Conservation (phyloP, 2,329 filamentous ascomycete genomes). For the Lasiodiplodia gonubiensis region DNA sequence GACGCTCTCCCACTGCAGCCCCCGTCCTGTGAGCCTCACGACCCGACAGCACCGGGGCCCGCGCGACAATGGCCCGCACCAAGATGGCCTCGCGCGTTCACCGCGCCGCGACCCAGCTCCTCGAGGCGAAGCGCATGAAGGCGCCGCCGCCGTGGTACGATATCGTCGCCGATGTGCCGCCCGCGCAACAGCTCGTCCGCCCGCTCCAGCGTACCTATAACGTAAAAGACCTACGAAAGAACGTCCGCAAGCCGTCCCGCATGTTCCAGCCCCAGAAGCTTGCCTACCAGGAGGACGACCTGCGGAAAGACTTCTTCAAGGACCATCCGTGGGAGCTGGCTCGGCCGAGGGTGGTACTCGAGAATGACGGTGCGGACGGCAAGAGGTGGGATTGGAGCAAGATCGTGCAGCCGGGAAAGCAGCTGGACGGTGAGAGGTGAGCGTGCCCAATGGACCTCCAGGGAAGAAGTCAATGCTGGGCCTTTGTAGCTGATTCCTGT, state of each 20-base stretch:
- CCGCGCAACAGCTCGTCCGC: constrained; percentile 64
- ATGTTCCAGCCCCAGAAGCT: constrained; percentile 82
- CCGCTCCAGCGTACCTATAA: constrained; percentile 46
- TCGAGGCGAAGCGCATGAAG: constrained; percentile 46
- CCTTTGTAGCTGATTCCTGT: neutral
- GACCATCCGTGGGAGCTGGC: constrained; percentile 99
- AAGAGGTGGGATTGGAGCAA: constrained; percentile 80
- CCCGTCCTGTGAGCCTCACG: neutral
- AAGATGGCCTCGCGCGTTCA: constrained; percentile 60
- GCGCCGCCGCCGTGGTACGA: constrained; percentile 63
- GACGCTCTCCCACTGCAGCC: neutral
- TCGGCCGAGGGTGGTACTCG: constrained; percentile 81
- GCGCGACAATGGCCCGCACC: constrained; percentile 57
- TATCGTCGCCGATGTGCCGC: constrained; percentile 63
- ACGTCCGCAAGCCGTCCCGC: constrained; percentile 68
- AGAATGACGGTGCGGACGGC: constrained; percentile 82
- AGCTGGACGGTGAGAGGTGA: constrained; percentile 83
- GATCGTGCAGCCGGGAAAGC: constrained; percentile 74
- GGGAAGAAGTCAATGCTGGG: neutral
- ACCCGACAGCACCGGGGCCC: constrained; percentile 32
- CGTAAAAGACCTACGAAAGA: constrained; percentile 47
- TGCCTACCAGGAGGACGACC: constrained; percentile 79
- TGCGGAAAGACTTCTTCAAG: constrained; percentile 82
- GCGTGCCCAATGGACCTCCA: neutral
- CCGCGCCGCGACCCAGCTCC: constrained; percentile 57